Evolutionary conservation across 208 protist species (phyloP).

Genomic region (Acanthamoeba lenticulata): DNA sequence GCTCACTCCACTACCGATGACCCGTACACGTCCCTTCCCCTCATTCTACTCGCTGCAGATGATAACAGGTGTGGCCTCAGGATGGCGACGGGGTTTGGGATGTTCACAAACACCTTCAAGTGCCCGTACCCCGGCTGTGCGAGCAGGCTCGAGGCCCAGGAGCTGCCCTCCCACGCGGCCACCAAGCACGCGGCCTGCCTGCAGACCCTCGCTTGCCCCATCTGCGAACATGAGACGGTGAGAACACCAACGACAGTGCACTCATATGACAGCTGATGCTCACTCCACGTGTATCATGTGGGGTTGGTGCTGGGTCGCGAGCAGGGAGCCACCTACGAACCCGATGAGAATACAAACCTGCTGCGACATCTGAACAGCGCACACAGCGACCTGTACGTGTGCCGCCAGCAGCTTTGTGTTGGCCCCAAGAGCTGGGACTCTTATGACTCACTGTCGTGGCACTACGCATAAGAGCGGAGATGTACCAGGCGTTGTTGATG

Average conservation of each 20-base stretch:
- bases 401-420: neutral
- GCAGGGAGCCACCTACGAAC: neutral
- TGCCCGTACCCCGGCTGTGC: slow-evolving; percentile 33
- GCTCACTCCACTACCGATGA: neutral
- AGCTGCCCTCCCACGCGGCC: slow-evolving; percentile 23
- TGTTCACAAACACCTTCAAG: neutral
- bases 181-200: neutral
- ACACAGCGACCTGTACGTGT: slow-evolving; percentile 11
- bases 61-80: neutral
- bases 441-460: neutral
- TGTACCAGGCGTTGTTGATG: slow-evolving; percentile 16
- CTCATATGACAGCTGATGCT: too few relatives aligned
- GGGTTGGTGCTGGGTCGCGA: too few relatives aligned
- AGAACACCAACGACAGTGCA: neutral
- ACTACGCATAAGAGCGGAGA: neutral
- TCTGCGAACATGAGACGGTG: slow-evolving; percentile 38
- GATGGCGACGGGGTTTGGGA: neutral
- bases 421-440: too few relatives aligned
- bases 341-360: slow-evolving; percentile 46
- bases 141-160: neutral
- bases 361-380: neutral
- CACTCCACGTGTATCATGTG: too few relatives aligned
- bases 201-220: slow-evolving; percentile 28
- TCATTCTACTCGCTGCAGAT: neutral
- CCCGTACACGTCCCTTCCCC: neutral